Evolutionary conservation across 106 monocot species (phyloP), one percentile per base, ranked within the genome.

Genomic region (Dendrobium officinale): DNA sequence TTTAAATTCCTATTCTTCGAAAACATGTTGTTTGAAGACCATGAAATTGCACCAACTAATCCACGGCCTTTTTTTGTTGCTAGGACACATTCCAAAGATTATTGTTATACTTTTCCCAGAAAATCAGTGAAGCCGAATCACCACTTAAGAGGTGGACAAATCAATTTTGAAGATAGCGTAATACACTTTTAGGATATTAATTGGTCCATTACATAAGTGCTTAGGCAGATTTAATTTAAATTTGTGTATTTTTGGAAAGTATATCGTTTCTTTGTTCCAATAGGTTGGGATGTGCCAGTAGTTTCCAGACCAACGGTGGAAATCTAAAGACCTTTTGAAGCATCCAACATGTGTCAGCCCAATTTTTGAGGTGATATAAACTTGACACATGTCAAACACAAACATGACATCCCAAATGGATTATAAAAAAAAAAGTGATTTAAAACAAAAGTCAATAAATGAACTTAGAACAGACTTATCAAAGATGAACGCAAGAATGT

Each of bases 371-470:
- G 37, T 5, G 61, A 5, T n/a, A 6, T n/a, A 4, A 19, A 5
- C n/a, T 55, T 9, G 37, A 15, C 8, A 33, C 33, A 70, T 70
- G 27, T 64, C 64, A 64, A 64, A 64, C 64, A 64, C 15, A 64
- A 26, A 64, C 24, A 64, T 64, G 64, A 22, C 64, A 51, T 1
- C 15, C 51, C 51, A 51, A 51, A 51, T 51, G 13, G 51, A 51
- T 51, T 29, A 29, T 29, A 26, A 29, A 29, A 15, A 51, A 51
- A 51, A 64, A 64, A 24, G 22, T 37, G 37, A 22, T 24, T 70
- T 70, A 70, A 70, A 61, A 37, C 13, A 70, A 17, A 70, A 22
- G 22, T 16, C 70, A 70, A 64, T 64, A 64, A 70, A 70, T 70
- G 70, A 29, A 70, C 31, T 4, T n/a, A 22, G 1, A n/a, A 5